Conservation (phyloP, 1,284 basidiomycete genomes). For the Lentinus polychrous region DNA sequence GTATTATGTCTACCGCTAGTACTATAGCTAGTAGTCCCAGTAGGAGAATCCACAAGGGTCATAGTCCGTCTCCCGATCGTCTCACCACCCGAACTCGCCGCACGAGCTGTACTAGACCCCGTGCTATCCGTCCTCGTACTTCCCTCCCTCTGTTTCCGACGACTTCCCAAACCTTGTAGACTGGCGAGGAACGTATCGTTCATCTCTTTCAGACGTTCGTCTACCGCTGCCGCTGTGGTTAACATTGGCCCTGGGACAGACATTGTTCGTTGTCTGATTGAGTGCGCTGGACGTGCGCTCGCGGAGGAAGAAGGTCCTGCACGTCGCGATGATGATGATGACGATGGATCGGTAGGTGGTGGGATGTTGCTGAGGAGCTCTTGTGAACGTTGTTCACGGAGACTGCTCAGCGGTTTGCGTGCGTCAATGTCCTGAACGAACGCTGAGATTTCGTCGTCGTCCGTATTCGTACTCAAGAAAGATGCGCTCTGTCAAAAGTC, state of each 20-base stretch:
- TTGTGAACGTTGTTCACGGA: conserved; percentile 19
- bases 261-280: conserved; percentile 12
- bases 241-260: conserved; percentile 33
- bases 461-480: conserved; percentile 42
- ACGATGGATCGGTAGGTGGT: not conserved
- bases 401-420: conserved; percentile 50
- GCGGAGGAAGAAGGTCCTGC: conserved; percentile 3
- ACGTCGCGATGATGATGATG: conserved; percentile 1
- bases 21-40: conserved; percentile 1
- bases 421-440: conserved; percentile 71
- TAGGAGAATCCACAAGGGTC: conserved; percentile 10
- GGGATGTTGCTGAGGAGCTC: conserved; percentile 4
- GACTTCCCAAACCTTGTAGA: conserved; percentile 28
- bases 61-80: conserved; percentile 11
- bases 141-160: conserved; percentile 16
- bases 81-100: conserved; percentile 13
- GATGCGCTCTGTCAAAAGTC: conserved; percentile 29
- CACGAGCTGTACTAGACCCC: conserved; percentile 14
- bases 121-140: conserved; percentile 11
- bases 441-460: conserved; percentile 69
- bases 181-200: conserved; percentile 57
- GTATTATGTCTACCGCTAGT: not conserved
- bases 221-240: conserved; percentile 55
- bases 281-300: not conserved
- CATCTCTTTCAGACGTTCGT: conserved; percentile 55